Evolutionary conservation across 1,139 yeast species (phyloP).

Genomic region (Magnusiomyces suaveolens): DNA sequence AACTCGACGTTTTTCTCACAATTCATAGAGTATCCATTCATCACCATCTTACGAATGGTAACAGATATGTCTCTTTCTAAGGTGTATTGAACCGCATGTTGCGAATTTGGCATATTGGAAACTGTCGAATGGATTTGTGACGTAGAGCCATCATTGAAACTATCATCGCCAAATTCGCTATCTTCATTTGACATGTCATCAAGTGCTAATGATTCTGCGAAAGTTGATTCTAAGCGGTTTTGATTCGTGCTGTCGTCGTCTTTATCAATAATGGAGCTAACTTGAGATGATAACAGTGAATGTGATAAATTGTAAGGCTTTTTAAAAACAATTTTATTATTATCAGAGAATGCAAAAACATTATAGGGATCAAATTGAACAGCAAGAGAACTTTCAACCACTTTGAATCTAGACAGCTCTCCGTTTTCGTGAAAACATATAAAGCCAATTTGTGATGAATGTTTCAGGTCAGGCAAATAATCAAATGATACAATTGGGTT

Average conservation of each 20-base stretch:
- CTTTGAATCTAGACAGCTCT: conserved; percentile 71
- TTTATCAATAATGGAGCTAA: not conserved
- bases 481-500: conserved; percentile 63
- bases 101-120: not conserved
- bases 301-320: conserved; percentile 9
- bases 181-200: not conserved
- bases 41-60: conserved; percentile 59
- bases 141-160: not conserved
- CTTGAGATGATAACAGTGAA: not conserved
- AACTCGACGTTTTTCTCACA: conserved; percentile 55
- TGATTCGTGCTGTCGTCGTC: not conserved
- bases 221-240: not conserved
- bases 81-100: conserved; percentile 11
- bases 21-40: conserved; percentile 63
- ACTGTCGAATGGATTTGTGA: not conserved
- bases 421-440: conserved; percentile 90
- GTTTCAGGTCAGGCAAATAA: conserved; percentile 51
- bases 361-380: conserved; percentile 62
- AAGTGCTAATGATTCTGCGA: not conserved
- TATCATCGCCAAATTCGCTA: not conserved
- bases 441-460: conserved; percentile 42
- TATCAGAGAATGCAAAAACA: conserved; percentile 59
- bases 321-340: conserved; percentile 41
- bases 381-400: conserved; percentile 56
- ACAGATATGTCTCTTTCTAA: conserved; percentile 30